Conservation (phyloP, 1,284 basidiomycete species). For the Trametes polyzona region DNA sequence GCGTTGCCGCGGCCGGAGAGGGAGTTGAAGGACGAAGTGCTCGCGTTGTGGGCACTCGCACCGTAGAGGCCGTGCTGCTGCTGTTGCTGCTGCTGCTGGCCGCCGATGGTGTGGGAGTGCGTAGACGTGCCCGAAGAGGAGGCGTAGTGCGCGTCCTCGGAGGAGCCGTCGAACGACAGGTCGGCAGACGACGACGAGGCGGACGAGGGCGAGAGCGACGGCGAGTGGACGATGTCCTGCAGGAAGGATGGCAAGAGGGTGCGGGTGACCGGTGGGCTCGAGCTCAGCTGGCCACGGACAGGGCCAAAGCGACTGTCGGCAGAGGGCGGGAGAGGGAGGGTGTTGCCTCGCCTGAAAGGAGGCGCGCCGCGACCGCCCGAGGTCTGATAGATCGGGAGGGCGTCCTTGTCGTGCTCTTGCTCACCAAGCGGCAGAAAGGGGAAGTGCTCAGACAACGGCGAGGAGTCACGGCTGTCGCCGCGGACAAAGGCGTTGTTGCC, state of each 20-base stretch:
- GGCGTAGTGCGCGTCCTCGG: constrained; percentile 47
- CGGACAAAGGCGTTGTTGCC: neutral
- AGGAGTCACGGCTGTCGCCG: constrained; percentile 9
- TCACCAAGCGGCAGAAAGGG: constrained; percentile 16
- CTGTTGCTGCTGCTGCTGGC: constrained; percentile 2
- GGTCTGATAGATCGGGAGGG: constrained; percentile 70
- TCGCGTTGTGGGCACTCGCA: neutral
- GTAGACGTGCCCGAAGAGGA: constrained; percentile 10
- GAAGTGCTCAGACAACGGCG: constrained; percentile 14
- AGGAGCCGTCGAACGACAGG: constrained; percentile 62
- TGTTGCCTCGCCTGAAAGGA: constrained; percentile 8
- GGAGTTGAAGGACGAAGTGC: constrained; percentile 16
- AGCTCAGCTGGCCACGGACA: constrained; percentile 38
- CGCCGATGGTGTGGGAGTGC: neutral
- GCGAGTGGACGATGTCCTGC: constrained; percentile 70
- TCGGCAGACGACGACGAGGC: constrained; percentile 64
- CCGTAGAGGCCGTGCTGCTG: constrained; percentile 7
- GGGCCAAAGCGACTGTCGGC: constrained; percentile 22
- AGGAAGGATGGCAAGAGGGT: constrained; percentile 71
- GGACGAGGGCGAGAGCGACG: constrained; percentile 58
- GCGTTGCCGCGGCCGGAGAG: constrained; percentile 3
- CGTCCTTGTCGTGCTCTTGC: constrained; percentile 25
- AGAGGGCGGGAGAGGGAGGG: constrained; percentile 11
- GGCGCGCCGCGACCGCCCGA: constrained; percentile 41
- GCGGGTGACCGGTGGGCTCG: constrained; percentile 28